A percentile compares a stretch with the other conserved stretches of the same genome.
These are phyloP conservation scores for Aspergillus versicolor DNA, from an alignment of 2,329 filamentous ascomycete genomes.

Conservation along the genomic window DNA sequence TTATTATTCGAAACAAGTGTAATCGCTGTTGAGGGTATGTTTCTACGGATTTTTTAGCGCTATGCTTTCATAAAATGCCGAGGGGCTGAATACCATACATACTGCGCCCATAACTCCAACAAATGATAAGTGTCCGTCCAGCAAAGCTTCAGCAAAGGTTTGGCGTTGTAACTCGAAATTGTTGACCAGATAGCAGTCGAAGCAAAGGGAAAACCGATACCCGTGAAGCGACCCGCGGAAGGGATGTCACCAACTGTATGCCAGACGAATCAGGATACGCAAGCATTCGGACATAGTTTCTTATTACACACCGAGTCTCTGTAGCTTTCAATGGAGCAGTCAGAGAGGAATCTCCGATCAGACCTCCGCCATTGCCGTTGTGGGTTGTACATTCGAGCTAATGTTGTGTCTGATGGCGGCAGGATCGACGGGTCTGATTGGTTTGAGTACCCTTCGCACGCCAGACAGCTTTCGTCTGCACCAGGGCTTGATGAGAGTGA, in stretches of 20 bases:
- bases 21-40: neutral
- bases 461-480: slow-evolving; percentile 20
- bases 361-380: neutral
- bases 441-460: neutral
- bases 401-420: neutral
- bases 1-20: neutral
- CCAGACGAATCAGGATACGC: neutral
- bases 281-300: neutral
- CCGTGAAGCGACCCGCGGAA: neutral
- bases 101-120: neutral
- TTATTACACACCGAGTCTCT: neutral
- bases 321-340: neutral
- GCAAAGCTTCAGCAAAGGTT: neutral
- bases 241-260: neutral
- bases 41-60: neutral
- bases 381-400: neutral
- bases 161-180: neutral
- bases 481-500: slow-evolving; percentile 19
- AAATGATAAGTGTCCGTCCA: neutral
- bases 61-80: neutral
- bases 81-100: neutral
- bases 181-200: neutral
- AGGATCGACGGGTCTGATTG: neutral
- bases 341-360: neutral
- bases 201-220: neutral